These are phyloP conservation scores for Clavispora fructus DNA, from an alignment of 805 yeast genomes.

Conservation along the genomic window DNA sequence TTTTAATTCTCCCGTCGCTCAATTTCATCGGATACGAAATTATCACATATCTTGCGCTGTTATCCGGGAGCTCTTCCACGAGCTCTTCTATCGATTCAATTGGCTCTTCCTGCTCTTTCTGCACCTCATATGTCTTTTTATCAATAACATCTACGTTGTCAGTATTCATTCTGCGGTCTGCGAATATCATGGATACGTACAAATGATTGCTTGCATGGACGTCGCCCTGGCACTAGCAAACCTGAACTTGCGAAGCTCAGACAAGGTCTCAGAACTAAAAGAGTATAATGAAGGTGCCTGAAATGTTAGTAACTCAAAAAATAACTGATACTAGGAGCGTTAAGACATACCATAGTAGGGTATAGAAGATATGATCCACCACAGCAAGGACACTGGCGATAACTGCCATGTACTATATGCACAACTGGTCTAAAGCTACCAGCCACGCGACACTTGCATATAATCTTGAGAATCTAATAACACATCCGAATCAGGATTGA, in stretches of 20 bases:
- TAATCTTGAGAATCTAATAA: constrained; percentile 1
- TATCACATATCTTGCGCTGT: constrained; percentile 68
- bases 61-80: constrained; percentile 75
- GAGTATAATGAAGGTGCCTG: constrained; percentile 47
- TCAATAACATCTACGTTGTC: constrained; percentile 46
- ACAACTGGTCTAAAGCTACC: background rate
- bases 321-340: background rate
- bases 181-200: constrained; percentile 26
- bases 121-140: constrained; percentile 46
- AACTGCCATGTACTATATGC: background rate
- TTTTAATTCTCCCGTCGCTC: constrained; percentile 65
- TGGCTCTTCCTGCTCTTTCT: constrained; percentile 42
- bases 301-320: background rate
- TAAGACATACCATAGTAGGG: background rate
- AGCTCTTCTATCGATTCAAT: constrained; percentile 54
- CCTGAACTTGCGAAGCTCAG: constrained; percentile 65
- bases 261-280: constrained; percentile 55
- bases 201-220: constrained; percentile 56
- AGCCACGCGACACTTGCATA: background rate
- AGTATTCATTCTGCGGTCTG: background rate
- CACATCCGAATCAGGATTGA: constrained; percentile 5
- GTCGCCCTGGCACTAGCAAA: constrained; percentile 63
- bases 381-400: background rate
- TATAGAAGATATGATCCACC: background rate
- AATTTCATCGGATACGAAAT: constrained; percentile 69